phyloP scores from a whole-genome alignment of 1,284 basidiomycete species.

The Clitocybe nebularis region DNA sequence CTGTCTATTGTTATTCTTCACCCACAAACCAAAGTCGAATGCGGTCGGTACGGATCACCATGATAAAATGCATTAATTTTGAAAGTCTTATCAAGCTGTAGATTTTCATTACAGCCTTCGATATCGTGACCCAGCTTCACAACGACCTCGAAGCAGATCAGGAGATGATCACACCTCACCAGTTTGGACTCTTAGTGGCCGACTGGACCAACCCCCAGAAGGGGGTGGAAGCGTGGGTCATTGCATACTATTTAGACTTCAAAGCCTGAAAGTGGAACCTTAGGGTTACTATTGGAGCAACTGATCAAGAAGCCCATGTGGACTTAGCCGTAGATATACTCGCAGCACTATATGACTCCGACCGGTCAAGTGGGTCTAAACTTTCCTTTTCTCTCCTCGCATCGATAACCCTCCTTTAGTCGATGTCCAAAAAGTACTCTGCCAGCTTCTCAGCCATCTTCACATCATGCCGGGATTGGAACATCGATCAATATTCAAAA shows the following conservation, averaged over 20 bases:
- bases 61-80: not conserved
- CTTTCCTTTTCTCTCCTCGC: not conserved
- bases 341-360: constrained; percentile 55
- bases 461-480: constrained; percentile 70
- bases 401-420: constrained; percentile 36
- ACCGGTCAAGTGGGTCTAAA: constrained; percentile 25
- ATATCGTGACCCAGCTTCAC: constrained; percentile 65
- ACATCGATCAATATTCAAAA: constrained; percentile 53
- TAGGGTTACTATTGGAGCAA: constrained; percentile 23
- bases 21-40: constrained; percentile 76
- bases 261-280: not conserved
- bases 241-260: not conserved
- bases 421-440: constrained; percentile 79
- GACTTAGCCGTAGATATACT: constrained; percentile 79
- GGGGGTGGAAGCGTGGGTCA: constrained; percentile 42
- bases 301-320: constrained; percentile 62
- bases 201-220: constrained; percentile 95
- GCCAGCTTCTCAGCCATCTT: constrained; percentile 77
- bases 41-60: constrained; percentile 53
- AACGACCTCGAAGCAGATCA: constrained; percentile 74
- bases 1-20: constrained; percentile 89
- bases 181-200: constrained; percentile 81
- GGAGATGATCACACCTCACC: constrained; percentile 76
- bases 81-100: constrained; percentile 24
- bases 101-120: constrained; percentile 79